Base-by-base conservation (phyloP, 257 asterid species). In the Vinca minor region DNA sequence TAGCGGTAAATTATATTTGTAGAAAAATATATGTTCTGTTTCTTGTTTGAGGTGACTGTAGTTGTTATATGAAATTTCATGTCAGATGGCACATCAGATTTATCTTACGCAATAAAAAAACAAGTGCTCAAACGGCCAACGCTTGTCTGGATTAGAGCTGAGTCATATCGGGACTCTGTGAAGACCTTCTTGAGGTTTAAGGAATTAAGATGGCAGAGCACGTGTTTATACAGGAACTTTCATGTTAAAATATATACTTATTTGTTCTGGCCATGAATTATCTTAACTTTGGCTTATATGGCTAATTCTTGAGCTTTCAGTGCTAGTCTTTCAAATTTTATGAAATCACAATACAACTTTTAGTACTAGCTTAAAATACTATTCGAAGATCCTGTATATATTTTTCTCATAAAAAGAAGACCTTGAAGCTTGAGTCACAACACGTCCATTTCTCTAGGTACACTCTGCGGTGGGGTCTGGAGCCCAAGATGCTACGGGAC, bases 391-490 rank as follows among this genome's bases (percentile, higher is more conserved):
- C 68, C 18, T 32, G 3, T 29, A 3, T 61, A 21, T 25, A 26
- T 15, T 31, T 0, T 10, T 62, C 42, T 25, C 21, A 15, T 23
- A 59, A 36, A 15, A 64, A 10, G 15, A 20, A 36, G 58, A 31
- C 31, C 54, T 42, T 65, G 52, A 46, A 23, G 26, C 21, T 63
- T 39, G 10, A n/a, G 42, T 47, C 31, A 0, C 31, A 25, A 46
- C 26, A 17, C 62, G 31, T 28, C 9, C 39, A 68, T 23, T 63
- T 29, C 8, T 71, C 45, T 53, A 82, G 87, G 74, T 91, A 88
- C 71, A 77, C 85, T 66, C 77, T 91, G 87, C 79, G 98, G 63
- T 91, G 98, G 98, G 96, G 98, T 71, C 76, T 88, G 29, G 71
- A 85, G 82, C 86, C 85, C 14, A 83, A 83, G 68, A 91, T 74